Evolutionary conservation across 208 protist species (phyloP).

Genomic region (Trypanosoma vivax): DNA sequence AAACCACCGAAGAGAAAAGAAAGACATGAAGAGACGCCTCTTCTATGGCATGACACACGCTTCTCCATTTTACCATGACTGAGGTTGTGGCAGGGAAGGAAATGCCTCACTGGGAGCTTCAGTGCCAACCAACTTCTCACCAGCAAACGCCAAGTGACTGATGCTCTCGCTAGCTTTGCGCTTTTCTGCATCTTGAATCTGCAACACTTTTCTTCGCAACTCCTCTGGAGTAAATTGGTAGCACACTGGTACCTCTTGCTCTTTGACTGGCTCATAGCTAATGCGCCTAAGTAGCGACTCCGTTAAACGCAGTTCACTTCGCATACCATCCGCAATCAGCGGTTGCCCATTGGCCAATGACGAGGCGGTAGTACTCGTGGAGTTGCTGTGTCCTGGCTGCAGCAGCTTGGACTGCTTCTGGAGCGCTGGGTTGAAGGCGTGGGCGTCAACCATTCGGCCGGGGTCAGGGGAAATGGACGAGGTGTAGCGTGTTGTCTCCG

Average conservation of each 20-base stretch:
- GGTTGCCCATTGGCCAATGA: conserved; percentile 5
- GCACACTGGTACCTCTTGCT: conserved; percentile 8
- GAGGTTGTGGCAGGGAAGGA: too few relatives aligned
- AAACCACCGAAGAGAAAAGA: too few relatives aligned
- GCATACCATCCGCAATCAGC: background rate
- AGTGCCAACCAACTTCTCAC: background rate
- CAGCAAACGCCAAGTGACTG: background rate
- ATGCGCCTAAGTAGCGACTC: conserved; percentile 4
- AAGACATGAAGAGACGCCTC: too few relatives aligned
- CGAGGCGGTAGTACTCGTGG: conserved; percentile 4
- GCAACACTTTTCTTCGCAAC: conserved; percentile 5
- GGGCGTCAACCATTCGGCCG: background rate
- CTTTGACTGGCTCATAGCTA: background rate
- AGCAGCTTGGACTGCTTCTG: too few relatives aligned
- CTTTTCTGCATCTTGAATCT: conserved; percentile 1
- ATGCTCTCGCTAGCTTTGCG: background rate
- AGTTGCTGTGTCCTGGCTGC: too few relatives aligned
- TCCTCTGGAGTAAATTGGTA: conserved; percentile 5
- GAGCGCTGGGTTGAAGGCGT: too few relatives aligned
- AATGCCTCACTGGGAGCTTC: too few relatives aligned
- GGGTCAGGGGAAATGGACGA: conserved; percentile 1
- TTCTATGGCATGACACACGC: too few relatives aligned
- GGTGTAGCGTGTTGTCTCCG: conserved; percentile 17
- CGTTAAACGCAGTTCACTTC: conserved; percentile 4
- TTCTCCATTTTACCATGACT: too few relatives aligned